Conservation (phyloP, 2,329 filamentous ascomycete genomes). For the Alternaria arborescens region DNA sequence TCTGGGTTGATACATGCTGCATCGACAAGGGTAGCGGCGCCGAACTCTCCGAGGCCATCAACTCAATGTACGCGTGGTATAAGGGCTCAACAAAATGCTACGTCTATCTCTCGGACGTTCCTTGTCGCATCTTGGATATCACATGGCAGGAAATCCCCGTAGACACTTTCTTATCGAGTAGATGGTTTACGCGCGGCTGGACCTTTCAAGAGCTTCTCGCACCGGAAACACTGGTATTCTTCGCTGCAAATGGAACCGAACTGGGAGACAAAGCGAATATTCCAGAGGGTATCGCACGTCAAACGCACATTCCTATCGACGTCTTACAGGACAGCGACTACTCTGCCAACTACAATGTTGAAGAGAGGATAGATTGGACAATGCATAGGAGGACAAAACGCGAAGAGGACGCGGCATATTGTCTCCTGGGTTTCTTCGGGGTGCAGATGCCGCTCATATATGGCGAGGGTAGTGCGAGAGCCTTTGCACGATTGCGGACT, state of each 20-base stretch:
- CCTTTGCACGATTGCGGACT: background rate
- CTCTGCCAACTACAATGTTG: background rate
- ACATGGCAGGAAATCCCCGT: too few relatives aligned
- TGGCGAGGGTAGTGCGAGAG: conserved; percentile 3
- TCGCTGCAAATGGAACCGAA: background rate
- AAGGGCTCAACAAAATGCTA: background rate
- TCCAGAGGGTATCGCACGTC: background rate
- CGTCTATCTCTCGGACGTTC: conserved; percentile 4
- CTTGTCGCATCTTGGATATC: background rate
- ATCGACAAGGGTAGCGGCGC: conserved; percentile 14
- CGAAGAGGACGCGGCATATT: conserved; percentile 42
- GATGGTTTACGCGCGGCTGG: conserved; percentile 9
- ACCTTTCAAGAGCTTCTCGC: conserved; percentile 8
- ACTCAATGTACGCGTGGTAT: conserved; percentile 5
- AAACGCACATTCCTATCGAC: background rate
- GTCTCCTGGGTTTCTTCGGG: conserved; percentile 38
- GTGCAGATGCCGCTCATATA: conserved; percentile 25
- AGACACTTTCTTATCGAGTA: background rate
- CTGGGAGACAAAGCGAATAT: background rate
- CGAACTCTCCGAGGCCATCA: conserved; percentile 1
- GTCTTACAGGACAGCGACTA: background rate
- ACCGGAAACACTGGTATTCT: background rate
- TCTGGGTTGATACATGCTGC: conserved; percentile 14
- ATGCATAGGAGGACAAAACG: conserved; percentile 14
- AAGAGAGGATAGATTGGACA: conserved; percentile 24